phyloP scores from a whole-genome alignment of 352 stramenopile genomes.

The Phytophthora rubi region DNA sequence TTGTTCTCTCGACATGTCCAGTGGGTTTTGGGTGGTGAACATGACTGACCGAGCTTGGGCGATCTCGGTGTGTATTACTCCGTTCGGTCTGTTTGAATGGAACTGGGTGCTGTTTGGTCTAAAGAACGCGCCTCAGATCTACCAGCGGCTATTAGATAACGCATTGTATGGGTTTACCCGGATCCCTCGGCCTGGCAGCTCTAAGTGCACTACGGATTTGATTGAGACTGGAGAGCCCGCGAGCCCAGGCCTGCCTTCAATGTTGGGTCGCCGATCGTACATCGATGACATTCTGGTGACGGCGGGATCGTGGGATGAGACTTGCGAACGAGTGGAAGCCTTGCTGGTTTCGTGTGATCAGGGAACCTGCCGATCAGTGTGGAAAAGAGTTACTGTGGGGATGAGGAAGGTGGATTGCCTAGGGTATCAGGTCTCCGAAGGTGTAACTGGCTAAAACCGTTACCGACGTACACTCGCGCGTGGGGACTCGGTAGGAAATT shows the following conservation, averaged over 20 bases:
- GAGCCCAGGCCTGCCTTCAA: rapidly evolving
- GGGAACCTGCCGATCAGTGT: no score
- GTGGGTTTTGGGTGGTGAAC: not conserved
- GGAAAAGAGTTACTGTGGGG: no score
- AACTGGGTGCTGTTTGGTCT: not conserved
- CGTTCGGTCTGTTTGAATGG: not conserved
- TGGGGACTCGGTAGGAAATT: no score
- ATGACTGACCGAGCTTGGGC: not conserved
- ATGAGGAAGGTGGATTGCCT: no score
- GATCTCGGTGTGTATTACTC: not conserved
- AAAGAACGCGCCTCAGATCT: not conserved
- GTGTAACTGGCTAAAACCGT: no score
- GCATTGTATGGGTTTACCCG: not conserved
- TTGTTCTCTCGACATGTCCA: not conserved
- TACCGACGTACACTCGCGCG: no score
- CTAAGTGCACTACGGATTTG: not conserved
- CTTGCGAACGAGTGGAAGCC: no score
- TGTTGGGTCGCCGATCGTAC: not conserved
- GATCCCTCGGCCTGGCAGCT: not conserved
- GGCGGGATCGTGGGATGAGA: not conserved
- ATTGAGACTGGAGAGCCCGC: not conserved
- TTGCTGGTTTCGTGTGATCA: no score
- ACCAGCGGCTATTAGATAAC: not conserved
- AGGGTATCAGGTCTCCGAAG: no score
- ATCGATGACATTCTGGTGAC: not conserved